Percentiles rank a stretch among this genome's conserved stretches.
These are phyloP conservation scores for Microcyclosporella mali DNA, from an alignment of 2,329 filamentous ascomycete species.

Conservation along the genomic window DNA sequence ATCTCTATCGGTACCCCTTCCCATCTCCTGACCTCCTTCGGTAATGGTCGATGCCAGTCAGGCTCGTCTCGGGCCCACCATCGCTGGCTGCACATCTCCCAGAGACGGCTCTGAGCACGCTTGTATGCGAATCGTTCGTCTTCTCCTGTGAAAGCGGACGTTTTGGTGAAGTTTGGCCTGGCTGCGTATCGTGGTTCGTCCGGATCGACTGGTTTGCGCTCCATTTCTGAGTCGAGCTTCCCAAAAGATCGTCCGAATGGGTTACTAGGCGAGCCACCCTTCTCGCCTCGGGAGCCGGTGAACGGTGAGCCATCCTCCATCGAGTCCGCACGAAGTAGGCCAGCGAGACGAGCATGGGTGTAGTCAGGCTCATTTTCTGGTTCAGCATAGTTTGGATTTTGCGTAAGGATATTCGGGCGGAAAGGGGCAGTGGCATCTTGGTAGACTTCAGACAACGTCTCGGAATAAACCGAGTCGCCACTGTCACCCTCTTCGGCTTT, in stretches of 20 bases:
- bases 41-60: constrained; percentile 64
- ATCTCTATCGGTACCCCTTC: constrained; percentile 37
- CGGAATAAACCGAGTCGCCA: constrained; percentile 54
- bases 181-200: constrained; percentile 24
- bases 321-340: constrained; percentile 37
- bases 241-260: constrained; percentile 30
- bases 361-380: constrained; percentile 31
- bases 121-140: constrained; percentile 79
- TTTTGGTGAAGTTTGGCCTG: constrained; percentile 58
- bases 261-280: constrained; percentile 28
- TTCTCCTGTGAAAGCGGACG: constrained; percentile 66
- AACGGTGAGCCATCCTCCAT: constrained; percentile 46
- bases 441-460: constrained; percentile 67
- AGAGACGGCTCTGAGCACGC: constrained; percentile 67
- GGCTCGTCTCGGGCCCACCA: constrained; percentile 62
- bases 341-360: constrained; percentile 32
- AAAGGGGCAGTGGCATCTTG: constrained; percentile 73
- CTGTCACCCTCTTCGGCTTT: constrained; percentile 16
- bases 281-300: constrained; percentile 13
- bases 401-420: constrained; percentile 68
- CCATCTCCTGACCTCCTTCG: constrained; percentile 60
- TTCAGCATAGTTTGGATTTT: constrained; percentile 39
- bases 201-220: constrained; percentile 30
- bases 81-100: constrained; percentile 68
- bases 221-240: constrained; percentile 28